A percentile compares a stretch with the other conserved stretches of the same genome.
Evolutionary conservation across 768 basidiomycete genomes (phyloP).

Genomic region (Lactarius hengduanensis): DNA sequence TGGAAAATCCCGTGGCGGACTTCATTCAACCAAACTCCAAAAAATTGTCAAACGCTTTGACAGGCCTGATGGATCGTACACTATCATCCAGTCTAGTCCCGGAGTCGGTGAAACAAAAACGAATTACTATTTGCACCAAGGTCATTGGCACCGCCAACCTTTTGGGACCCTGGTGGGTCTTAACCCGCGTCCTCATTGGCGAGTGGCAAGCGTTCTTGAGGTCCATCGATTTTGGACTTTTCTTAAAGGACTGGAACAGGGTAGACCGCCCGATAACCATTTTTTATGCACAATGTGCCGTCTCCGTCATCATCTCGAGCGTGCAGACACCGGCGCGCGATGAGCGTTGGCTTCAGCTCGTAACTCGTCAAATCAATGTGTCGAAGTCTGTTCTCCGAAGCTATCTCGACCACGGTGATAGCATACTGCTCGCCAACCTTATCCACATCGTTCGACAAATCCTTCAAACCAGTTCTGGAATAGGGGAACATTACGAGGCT

Average conservation of each 20-base stretch:
- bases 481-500: neutral
- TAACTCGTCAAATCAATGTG: neutral
- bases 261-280: neutral
- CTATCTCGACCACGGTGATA: neutral
- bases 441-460: conserved; percentile 3
- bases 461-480: neutral
- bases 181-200: conserved; percentile 8
- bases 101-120: conserved; percentile 9
- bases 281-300: conserved; percentile 14
- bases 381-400: neutral
- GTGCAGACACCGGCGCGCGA: neutral
- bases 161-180: conserved; percentile 13
- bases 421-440: neutral
- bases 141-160: conserved; percentile 1
- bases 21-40: neutral
- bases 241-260: neutral
- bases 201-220: conserved; percentile 5
- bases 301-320: neutral
- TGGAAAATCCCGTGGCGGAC: neutral
- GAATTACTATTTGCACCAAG: conserved; percentile 16
- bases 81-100: conserved; percentile 11
- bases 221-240: conserved; percentile 14
- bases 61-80: conserved; percentile 17
- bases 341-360: neutral
- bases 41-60: neutral